Percentiles rank a stretch among this genome's conserved stretches.
These are phyloP conservation scores for Olyra latifolia DNA, from an alignment of 176 grass and related monocot genomes.

Conservation along the genomic window DNA sequence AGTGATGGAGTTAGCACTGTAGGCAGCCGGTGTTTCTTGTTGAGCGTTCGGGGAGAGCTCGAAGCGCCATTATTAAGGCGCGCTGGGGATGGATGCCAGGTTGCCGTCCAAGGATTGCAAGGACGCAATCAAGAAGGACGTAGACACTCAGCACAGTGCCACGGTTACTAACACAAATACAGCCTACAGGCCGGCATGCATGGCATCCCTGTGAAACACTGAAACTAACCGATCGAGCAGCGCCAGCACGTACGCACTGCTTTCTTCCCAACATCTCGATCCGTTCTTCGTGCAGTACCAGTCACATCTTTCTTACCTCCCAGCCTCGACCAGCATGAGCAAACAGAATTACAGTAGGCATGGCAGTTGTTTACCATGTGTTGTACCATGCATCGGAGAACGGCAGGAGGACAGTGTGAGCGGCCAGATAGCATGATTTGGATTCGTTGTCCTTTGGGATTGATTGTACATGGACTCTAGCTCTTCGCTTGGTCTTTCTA, in stretches of 20 bases:
- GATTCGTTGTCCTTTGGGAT: constrained; percentile 27
- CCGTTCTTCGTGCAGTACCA: not conserved
- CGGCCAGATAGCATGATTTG: constrained; percentile 13
- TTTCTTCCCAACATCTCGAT: constrained; percentile 12
- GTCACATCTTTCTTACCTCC: not conserved
- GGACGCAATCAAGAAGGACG: constrained; percentile 29
- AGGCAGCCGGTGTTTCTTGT: constrained; percentile 24
- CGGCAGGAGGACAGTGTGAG: not conserved
- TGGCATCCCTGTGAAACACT: not conserved
- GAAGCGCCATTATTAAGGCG: constrained; percentile 15
- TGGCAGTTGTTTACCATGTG: not conserved
- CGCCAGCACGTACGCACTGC: not conserved
- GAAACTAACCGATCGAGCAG: not conserved
- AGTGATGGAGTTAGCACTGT: not conserved
- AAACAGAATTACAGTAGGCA: not conserved
- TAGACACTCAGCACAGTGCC: not conserved
- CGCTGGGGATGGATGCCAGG: constrained; percentile 15
- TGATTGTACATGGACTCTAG: constrained; percentile 24
- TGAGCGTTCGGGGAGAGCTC: constrained; percentile 15
- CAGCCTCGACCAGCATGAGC: not conserved
- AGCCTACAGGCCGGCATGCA: not conserved
- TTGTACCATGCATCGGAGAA: not conserved
- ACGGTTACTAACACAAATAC: constrained; percentile 10
- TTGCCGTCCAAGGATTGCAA: constrained; percentile 27
- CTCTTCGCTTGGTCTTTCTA: not conserved